Evolutionary conservation across 176 grass and related monocot species (phyloP), one percentile per base, ranked within the genome.

Genomic region (Alloteropsis semialata): DNA sequence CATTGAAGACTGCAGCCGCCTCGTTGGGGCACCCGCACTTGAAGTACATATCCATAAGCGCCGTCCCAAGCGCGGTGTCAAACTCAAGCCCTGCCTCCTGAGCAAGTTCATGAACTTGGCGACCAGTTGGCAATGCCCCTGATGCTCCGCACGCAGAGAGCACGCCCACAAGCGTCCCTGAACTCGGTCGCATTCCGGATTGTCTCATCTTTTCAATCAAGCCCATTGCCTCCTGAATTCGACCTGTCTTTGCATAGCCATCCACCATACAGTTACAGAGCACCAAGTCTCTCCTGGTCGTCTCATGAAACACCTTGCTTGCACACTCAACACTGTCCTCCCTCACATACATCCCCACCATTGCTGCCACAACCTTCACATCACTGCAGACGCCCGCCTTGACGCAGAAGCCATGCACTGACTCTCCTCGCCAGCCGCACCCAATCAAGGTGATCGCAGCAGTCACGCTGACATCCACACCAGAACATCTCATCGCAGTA

Each of bases 211-310:
- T 81, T 3, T 44, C 44, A 37, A 94, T 62, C 56, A 87, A 65
- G 21, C 7, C 64, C 53, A 92, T 57, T 22, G 92, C 87, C 75
- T 89, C 89, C 65, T 73, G 32, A 16, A 94, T 64, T 17, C 60
- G 43, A 64, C 84, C 84, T 8, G 53, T n/a, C 65, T 92, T 89
- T 8, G 89, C 92, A 42, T 89, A 92, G 18, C 81, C 82, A 75
- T 92, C 89, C 65, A 89, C 84, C 87, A 92, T 94, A 67, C 89
- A 89, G 58, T 94, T 94, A 65, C 89, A 89, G 34, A 94, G 46
- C 39, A 94, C 84, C 77, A 87, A 67, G 74, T 94, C 92, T 65
- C 57, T 84, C 53, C 14, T 65, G 6, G 19, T 5, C 5, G 48
- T 46, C 10, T 80, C 81, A 66, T 87, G 60, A 8, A 94, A 94